Evolutionary conservation across 805 yeast genomes (phyloP).

Genomic region (Ogataea populi-albae): DNA sequence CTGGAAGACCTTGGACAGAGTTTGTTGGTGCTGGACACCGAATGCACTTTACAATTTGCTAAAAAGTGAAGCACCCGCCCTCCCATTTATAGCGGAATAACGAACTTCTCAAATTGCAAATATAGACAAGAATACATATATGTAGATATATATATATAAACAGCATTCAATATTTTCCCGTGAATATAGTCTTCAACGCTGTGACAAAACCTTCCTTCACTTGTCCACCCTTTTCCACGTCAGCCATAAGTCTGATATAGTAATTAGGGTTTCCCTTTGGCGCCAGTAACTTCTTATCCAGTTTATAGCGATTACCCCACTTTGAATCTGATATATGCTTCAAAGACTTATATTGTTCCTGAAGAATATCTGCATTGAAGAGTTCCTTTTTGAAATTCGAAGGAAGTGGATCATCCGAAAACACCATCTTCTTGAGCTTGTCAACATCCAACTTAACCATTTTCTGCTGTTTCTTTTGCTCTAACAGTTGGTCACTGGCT

Average conservation of each 20-base stretch:
- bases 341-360: conserved; percentile 56
- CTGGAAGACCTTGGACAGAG: conserved; percentile 20
- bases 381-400: conserved; percentile 45
- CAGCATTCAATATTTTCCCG: conserved; percentile 55
- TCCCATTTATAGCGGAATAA: not conserved
- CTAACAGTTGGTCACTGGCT: conserved; percentile 32
- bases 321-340: conserved; percentile 57
- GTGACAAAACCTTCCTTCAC: conserved; percentile 60
- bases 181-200: conserved; percentile 71
- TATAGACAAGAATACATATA: not conserved
- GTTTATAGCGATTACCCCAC: conserved; percentile 59
- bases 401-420: conserved; percentile 32
- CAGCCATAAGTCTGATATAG: conserved; percentile 66
- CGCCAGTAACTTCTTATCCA: conserved; percentile 60
- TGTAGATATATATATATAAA: not conserved
- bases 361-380: conserved; percentile 46
- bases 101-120: not conserved
- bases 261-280: conserved; percentile 89
- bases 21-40: conserved; percentile 17
- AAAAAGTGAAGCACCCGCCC: conserved; percentile 14
- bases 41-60: conserved; percentile 32
- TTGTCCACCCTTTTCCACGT: conserved; percentile 60
- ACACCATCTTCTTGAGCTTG: conserved; percentile 39
- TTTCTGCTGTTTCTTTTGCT: conserved; percentile 35
- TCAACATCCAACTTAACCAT: conserved; percentile 33